Percentiles rank a stretch among this genome's conserved stretches.
Conservation (phyloP, 2,329 filamentous ascomycete species). For the Aspergillus vadensis region DNA sequence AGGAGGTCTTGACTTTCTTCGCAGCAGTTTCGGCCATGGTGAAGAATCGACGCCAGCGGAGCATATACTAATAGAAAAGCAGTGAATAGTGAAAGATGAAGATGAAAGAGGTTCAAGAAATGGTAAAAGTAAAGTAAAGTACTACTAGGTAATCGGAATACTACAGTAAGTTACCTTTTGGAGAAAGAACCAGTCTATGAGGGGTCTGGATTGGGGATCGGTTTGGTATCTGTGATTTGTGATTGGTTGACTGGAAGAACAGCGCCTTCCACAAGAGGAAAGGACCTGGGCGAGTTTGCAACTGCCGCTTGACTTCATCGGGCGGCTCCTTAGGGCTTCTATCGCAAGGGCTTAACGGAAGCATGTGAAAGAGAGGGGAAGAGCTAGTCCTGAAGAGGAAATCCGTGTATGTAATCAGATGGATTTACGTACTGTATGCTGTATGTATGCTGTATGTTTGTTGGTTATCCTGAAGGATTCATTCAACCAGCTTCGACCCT, state of each 20-base stretch:
- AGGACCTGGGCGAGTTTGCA: background rate
- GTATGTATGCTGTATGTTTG: background rate
- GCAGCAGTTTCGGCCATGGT: conserved; percentile 70
- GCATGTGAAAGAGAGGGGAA: conserved; percentile 13
- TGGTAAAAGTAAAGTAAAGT: background rate
- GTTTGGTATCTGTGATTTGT: background rate
- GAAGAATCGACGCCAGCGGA: conserved; percentile 45
- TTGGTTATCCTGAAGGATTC: too few relatives aligned
- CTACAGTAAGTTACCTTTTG: background rate
- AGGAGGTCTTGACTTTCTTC: conserved; percentile 81
- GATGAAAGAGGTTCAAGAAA: background rate
- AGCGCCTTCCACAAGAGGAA: background rate
- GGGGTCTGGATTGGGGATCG: background rate
- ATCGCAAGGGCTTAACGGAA: conserved; percentile 13
- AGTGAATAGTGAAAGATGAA: background rate
- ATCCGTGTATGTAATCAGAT: background rate
- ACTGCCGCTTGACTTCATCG: conserved; percentile 4
- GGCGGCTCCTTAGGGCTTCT: conserved; percentile 12
- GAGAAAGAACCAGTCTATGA: background rate
- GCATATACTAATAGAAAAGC: conserved; percentile 23
- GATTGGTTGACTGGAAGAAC: background rate
- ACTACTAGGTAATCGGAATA: too few relatives aligned
- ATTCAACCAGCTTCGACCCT: too few relatives aligned
- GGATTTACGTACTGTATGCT: background rate
- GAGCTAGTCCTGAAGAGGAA: background rate